Base-by-base conservation (phyloP, 1,139 yeast genomes). In the Geotrichum bryndzae region DNA sequence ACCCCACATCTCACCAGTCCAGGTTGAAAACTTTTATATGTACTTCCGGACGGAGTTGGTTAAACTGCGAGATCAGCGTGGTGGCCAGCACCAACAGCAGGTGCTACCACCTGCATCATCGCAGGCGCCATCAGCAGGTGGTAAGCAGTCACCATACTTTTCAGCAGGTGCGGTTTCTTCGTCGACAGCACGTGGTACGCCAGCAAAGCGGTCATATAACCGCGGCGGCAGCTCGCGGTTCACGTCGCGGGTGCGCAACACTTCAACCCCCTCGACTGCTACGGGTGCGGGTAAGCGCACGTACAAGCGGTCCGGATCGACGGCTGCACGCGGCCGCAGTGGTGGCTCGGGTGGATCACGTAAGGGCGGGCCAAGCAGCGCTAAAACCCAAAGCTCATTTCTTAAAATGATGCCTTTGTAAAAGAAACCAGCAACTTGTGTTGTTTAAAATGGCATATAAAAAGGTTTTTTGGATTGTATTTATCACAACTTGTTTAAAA, bases 1-100 rank as follows among this genome's bases (percentile, higher is more conserved):
- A 3, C 54, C 63, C 8, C 67, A 65, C 1, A 61, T 67, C 7
- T 57, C 64, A 11, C 56, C 53, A 22, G 33, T 29, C 23, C 67
- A 65, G 48, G 64, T 65, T 8, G 56, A 56, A 3, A 58, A 54
- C 11, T 61, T 59, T 18, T 67, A 61, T 27, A 50, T 27, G 41
- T 38, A 52, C 48, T 67, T 67, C 53, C 60, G 65, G 35, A 64
- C 66, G 1, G 57, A 52, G 31, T 54, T 66, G 18, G 58, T 61
- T 23, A 51, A 54, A 41, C 55, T 66, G 46, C 60, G 57, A 29
- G 35, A 50, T 11, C 59, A 57, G 18, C 54, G 51, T n/a, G 29
- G 15, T 45, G 11, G 51, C 45, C 27, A 22, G 35, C n/a, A n/a
- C 27, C 35, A 31, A 41, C n/a, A 35, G 18, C 29, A 45, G 22